Conservation (phyloP, 129 eudicot species). For the Gnaphalium uliginosum region DNA sequence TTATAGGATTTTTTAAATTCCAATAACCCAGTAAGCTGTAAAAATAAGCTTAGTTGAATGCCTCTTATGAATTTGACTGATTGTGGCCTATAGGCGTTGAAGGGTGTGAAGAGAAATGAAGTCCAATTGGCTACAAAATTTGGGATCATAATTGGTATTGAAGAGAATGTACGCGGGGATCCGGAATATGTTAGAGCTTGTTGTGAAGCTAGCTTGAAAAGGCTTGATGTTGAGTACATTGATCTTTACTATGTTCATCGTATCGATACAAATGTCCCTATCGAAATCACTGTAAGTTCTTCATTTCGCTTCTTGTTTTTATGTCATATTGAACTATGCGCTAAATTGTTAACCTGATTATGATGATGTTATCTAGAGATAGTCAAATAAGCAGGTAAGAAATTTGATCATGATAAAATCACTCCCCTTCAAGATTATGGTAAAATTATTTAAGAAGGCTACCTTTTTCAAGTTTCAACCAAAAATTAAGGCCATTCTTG, state of each 20-base stretch:
- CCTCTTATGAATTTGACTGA: background rate
- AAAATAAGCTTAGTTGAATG: too few relatives aligned
- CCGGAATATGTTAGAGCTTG: slow-evolving; percentile 54
- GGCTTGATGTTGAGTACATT: slow-evolving; percentile 61
- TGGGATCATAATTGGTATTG: slow-evolving; percentile 34
- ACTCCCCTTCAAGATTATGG: too few relatives aligned
- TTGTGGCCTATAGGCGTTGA: slow-evolving; percentile 13
- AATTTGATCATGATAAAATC: too few relatives aligned
- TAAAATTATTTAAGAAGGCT: too few relatives aligned
- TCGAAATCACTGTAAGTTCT: slow-evolving; percentile 53
- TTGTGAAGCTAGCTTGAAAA: slow-evolving; percentile 62
- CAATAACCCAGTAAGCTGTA: too few relatives aligned
- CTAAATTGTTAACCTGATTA: too few relatives aligned
- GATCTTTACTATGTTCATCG: slow-evolving; percentile 66
- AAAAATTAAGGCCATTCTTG: too few relatives aligned
- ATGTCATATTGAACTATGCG: too few relatives aligned
- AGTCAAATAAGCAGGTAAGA: too few relatives aligned
- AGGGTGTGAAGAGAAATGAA: slow-evolving; percentile 48
- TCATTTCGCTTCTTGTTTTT: slow-evolving; percentile 8
- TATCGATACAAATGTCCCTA: slow-evolving; percentile 48
- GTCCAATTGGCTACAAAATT: slow-evolving; percentile 69
- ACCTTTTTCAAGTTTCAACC: too few relatives aligned
- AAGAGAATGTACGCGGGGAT: slow-evolving; percentile 28
- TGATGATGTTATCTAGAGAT: background rate
- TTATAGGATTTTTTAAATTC: too few relatives aligned